Evolutionary conservation across 257 asterid genomes (phyloP).

Genomic region (Solanum megistacrolobum): DNA sequence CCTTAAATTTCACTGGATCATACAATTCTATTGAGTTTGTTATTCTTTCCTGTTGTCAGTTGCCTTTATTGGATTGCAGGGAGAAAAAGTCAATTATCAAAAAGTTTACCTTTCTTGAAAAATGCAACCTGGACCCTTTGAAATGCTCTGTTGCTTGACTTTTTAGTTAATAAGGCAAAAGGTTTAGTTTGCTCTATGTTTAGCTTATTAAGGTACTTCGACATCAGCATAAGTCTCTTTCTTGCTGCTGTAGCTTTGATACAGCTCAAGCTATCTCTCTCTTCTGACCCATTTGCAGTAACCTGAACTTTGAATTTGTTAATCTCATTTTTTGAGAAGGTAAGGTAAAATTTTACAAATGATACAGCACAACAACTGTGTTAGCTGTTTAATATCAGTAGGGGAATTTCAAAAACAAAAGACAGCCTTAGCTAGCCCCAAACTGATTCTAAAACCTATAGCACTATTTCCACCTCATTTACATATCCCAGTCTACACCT

Average conservation of each 20-base stretch:
- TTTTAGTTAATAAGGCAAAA: neutral
- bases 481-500: neutral
- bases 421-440: neutral
- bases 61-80: neutral
- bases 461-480: neutral
- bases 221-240: neutral
- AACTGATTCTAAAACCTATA: neutral
- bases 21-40: neutral
- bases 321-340: neutral
- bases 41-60: neutral
- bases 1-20: neutral
- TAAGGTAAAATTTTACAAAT: neutral
- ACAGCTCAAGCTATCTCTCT: neutral
- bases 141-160: neutral
- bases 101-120: neutral
- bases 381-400: neutral
- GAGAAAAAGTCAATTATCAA: neutral
- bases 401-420: neutral
- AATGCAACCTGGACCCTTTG: neutral
- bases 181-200: neutral
- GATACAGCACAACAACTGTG: neutral
- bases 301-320: neutral
- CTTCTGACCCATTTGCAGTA: neutral
- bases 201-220: neutral
- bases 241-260: neutral